Conservation (phyloP, 1,284 basidiomycete species). For the Cryptococcus maquisensis region DNA sequence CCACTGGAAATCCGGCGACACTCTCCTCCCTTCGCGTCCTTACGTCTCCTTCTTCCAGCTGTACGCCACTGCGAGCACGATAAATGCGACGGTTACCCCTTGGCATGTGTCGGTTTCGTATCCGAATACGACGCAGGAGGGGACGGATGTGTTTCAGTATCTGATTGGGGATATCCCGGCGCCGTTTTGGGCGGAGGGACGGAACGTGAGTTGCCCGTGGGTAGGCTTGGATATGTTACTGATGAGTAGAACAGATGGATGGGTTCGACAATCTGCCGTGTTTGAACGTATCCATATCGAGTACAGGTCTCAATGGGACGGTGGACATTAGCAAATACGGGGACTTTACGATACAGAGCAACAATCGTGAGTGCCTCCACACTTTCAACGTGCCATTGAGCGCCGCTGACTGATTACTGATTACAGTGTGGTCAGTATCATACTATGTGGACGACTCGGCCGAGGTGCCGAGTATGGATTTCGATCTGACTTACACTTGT, state of each 20-base stretch:
- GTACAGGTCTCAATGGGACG: constrained; percentile 13
- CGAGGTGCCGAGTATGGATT: constrained; percentile 10
- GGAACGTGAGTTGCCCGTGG: constrained; percentile 5
- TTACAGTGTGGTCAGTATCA: constrained; percentile 8
- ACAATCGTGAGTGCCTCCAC: constrained; percentile 6
- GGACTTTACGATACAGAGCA: constrained; percentile 12
- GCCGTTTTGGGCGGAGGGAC: constrained; percentile 8
- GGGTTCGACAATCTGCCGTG: constrained; percentile 16
- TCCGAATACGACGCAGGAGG: constrained; percentile 14
- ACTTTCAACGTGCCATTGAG: background rate
- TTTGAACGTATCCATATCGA: constrained; percentile 9
- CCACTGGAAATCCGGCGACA: constrained; percentile 19
- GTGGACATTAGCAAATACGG: constrained; percentile 10
- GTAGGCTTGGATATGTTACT: too few species aligned
- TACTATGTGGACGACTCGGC: constrained; percentile 11
- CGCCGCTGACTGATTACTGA: background rate
- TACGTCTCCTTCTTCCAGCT: constrained; percentile 18
- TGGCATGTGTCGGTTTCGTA: constrained; percentile 14
- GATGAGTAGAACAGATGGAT: constrained; percentile 4
- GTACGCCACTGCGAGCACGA: constrained; percentile 5
- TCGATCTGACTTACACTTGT: constrained; percentile 15
- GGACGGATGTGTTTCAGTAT: constrained; percentile 12
- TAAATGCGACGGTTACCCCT: constrained; percentile 16
- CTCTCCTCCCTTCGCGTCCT: constrained; percentile 5
- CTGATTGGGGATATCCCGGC: constrained; percentile 17